A percentile compares a stretch with the other conserved stretches of the same genome.
Conservation (phyloP, 139 green algal species). For the Eudorina sp. region DNA sequence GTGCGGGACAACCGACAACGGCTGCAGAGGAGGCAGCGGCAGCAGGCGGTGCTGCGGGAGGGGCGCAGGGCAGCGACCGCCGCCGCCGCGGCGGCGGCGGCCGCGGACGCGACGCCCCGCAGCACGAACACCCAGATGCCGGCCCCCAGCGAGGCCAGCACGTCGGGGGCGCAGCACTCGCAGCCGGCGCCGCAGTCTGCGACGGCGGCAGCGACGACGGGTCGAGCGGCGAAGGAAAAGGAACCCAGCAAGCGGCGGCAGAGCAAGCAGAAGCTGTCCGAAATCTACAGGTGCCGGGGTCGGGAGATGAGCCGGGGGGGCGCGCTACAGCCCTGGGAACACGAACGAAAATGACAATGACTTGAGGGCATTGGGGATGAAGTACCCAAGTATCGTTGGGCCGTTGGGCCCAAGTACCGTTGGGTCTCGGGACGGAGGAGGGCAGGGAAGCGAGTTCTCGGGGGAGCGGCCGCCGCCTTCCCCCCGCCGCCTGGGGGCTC, state of each 20-base stretch:
- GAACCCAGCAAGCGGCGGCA: conserved; percentile 28
- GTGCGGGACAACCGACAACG: neutral
- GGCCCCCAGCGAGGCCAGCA: conserved; percentile 31
- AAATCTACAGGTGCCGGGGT: conserved; percentile 49
- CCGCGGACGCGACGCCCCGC: neutral
- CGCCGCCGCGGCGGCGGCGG: conserved; percentile 25
- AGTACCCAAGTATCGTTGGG: no score
- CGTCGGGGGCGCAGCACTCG: neutral
- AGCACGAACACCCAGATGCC: conserved; percentile 6
- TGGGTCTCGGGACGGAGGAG: no score
- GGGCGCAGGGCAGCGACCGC: conserved; percentile 9
- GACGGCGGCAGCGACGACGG: neutral
- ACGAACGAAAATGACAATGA: no score
- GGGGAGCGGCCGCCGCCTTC: no score
- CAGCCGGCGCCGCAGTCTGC: neutral
- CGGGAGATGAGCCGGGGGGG: no score
- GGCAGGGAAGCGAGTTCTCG: no score
- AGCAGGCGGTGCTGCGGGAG: conserved; percentile 12
- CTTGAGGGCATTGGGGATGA: no score
- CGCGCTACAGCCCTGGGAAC: no score
- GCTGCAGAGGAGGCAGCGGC: neutral
- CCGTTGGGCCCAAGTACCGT: no score
- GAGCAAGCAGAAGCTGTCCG: conserved; percentile 44
- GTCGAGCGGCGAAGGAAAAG: neutral
- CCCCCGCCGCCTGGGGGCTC: no score